Evolutionary conservation across 176 grass and related monocot genomes (phyloP).

Genomic region (Pharus latifolius): DNA sequence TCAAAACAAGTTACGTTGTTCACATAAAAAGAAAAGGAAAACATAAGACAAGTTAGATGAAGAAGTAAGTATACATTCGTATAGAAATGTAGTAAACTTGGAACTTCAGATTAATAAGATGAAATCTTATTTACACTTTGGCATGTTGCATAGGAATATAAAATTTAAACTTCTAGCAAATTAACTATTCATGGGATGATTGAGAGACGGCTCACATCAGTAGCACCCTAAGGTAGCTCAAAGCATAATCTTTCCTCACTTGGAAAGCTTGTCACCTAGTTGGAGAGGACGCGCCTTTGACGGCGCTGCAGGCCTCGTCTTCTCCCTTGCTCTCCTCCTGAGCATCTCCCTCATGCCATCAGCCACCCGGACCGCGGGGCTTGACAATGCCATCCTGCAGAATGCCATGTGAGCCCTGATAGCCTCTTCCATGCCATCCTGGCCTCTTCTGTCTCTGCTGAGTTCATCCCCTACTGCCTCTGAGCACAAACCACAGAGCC

Average conservation of each 20-base stretch:
- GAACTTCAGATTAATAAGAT: constrained; percentile 1
- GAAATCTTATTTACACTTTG: constrained; percentile 33
- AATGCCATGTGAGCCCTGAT: constrained; percentile 44
- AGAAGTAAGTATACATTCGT: neutral
- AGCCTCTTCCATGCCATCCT: constrained; percentile 31
- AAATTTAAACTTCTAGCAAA: neutral
- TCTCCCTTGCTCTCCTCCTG: constrained; percentile 26
- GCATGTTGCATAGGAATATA: constrained; percentile 1
- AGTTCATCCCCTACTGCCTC: constrained; percentile 44
- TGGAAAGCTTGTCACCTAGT: constrained; percentile 21
- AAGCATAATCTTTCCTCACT: neutral
- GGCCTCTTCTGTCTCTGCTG: neutral
- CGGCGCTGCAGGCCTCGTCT: neutral
- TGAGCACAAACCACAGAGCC: constrained; percentile 61
- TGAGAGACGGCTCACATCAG: neutral
- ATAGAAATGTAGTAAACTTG: neutral
- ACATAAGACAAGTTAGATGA: neutral
- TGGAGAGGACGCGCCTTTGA: neutral
- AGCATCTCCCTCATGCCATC: constrained; percentile 75
- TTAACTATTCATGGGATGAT: neutral
- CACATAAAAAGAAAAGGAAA: neutral
- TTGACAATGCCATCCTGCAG: constrained; percentile 40
- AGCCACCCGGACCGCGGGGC: constrained; percentile 37
- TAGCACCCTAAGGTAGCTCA: neutral
- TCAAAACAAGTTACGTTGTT: neutral